Base-by-base conservation (phyloP, 257 asterid genomes). In the Scutellaria galericulata region DNA sequence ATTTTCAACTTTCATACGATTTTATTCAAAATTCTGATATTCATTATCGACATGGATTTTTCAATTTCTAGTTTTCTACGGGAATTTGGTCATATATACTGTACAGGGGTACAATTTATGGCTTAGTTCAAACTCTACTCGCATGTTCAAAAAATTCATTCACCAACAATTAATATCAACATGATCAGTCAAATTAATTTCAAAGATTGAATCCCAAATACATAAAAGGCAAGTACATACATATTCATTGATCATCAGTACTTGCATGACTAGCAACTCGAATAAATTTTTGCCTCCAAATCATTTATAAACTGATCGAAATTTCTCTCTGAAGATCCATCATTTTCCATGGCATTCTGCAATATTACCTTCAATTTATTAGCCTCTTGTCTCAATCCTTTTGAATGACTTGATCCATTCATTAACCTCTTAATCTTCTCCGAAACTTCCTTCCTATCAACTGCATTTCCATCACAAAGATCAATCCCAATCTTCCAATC, bases 401-500 rank as follows among this genome's bases (percentile, higher is more conserved):
- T 11, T 2, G 40, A 56, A 11, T 11, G 9, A 50, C 57, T n/a
- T 18, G 18, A 18, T 24, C 66, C 80, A 60, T 8, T n/a, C 80
- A 84, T 79, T 11, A 74, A 52, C 3, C n/a, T 31, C 20, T 44
- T 65, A 12, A 83, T 79, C 76, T 79, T 83, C 76, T 70, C 83
- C 2, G 73, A 74, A 55, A 74, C 83, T 64, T 72, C 77, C 3
- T 59, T 47, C 18, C 85, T 71, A 2, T 55, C 45, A 12, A 81
- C 51, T 1, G 61, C 41, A 13, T 9, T n/a, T 9, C 66, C 77
- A 12, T 76, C 73, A 4, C 70, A 53, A 8, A 84, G 74, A 47
- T 50, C 66, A 40, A 81, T 62, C 57, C 88, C 85, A 11, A 77
- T 58, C 53, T 73, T 72, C 82, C 79, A 83, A 54, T 80, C 75